Conservation (phyloP, 371 early-diverging fungal genomes). For the Mucor velutinosus region DNA sequence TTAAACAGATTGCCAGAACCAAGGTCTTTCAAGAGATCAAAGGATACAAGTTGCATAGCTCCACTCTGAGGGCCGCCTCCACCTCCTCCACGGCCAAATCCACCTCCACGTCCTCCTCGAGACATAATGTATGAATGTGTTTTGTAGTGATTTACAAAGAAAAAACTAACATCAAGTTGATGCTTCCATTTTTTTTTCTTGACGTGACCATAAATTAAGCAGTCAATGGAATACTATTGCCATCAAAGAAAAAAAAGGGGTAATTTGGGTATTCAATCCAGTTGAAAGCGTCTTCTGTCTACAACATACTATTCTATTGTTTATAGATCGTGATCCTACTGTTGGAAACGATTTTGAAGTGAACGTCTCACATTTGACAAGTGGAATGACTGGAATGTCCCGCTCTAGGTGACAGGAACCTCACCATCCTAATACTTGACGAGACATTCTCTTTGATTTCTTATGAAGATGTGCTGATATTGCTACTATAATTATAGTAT, state of each 20-base stretch:
- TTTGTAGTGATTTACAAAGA: neutral
- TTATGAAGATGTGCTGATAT: no score
- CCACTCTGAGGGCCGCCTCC: conserved; percentile 43
- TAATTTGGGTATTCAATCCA: no score
- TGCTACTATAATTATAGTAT: no score
- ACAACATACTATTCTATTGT: no score
- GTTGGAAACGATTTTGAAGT: no score
- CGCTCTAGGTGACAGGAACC: no score
- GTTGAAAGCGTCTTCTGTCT: no score
- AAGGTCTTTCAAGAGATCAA: conserved; percentile 48
- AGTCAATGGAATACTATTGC: neutral
- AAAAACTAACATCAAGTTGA: neutral
- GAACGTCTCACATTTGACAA: no score
- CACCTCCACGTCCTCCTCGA: conserved; percentile 46
- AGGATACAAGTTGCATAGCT: conserved; percentile 49
- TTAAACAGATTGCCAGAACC: conserved; percentile 48
- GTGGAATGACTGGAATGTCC: no score
- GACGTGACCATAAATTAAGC: neutral
- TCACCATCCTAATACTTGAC: no score
- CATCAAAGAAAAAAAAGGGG: neutral
- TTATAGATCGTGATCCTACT: no score
- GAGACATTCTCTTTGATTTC: no score
- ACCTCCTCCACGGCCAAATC: conserved; percentile 42
- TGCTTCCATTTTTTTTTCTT: neutral
- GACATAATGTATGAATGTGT: conserved; percentile 22